These are phyloP conservation scores for Selaginella moellendorffii DNA, from an alignment of 75 land plant genomes.

Conservation along the genomic window DNA sequence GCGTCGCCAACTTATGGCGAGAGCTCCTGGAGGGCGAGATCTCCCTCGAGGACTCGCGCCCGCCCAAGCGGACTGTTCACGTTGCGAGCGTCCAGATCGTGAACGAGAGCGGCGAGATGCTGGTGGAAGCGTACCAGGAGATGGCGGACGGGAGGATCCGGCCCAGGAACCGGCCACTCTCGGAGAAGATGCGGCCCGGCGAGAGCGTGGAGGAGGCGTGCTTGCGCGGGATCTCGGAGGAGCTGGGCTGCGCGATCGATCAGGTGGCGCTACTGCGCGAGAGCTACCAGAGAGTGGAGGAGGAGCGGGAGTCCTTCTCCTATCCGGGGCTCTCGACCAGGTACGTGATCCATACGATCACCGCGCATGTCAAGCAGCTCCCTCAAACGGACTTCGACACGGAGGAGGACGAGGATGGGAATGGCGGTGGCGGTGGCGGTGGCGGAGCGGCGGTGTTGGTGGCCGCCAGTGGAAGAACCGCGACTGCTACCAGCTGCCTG, in stretches of 20 bases:
- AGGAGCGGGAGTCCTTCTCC: constrained; percentile 64
- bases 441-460: background rate
- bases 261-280: constrained; percentile 40
- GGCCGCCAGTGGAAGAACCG: background rate
- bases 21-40: constrained; percentile 80
- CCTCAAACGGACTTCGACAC: constrained; percentile 54
- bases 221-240: constrained; percentile 54
- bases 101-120: constrained; percentile 21
- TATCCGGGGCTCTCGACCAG: constrained; percentile 80
- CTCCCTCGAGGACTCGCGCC: constrained; percentile 40
- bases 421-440: constrained; percentile 25
- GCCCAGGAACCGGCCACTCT: constrained; percentile 49
- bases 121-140: constrained; percentile 71
- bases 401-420: constrained; percentile 36
- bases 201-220: constrained; percentile 58
- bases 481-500: background rate
- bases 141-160: constrained; percentile 58
- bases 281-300: constrained; percentile 40
- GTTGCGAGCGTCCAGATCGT: constrained; percentile 58
- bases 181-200: constrained; percentile 89
- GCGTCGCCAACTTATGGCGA: constrained; percentile 75
- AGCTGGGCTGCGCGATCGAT: constrained; percentile 35
- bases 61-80: constrained; percentile 59
- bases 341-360: constrained; percentile 72
- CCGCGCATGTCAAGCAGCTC: constrained; percentile 49